Evolutionary conservation across 495 filamentous ascomycete species (phyloP), one percentile per base, ranked within the genome.

Genomic region (Trichoderma asperelloides): DNA sequence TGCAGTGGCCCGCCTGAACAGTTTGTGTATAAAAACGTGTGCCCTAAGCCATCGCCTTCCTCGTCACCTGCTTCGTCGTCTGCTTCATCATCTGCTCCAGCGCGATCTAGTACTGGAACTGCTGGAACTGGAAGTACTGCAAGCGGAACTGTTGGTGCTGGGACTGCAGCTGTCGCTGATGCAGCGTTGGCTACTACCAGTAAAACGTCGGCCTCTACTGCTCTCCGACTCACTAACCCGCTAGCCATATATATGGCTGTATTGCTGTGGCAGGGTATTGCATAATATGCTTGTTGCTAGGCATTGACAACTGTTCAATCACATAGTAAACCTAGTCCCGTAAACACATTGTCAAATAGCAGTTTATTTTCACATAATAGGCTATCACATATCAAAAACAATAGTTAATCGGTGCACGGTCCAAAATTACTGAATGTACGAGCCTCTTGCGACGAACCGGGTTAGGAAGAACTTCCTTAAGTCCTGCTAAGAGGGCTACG

Each of bases 1-100:
- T 62, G 55, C 55, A 30, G 55, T 30, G 28, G 55, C 55, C 23
- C 23, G 23, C 55, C 55, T 30, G 23, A 62, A 13, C 55, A 62
- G 55, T 62, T 25, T 62, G 55, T 62, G 55, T 62, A 62, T 62
- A 30, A 62, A 2, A 62, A 62, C 55, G 55, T 23, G 55, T 62
- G 55, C 13, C 55, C 63, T 40, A 65, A 40, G 18, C 41, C 63
- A 40, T 43, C 41, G 41, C 41, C 41, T 43, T 43, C 41, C 41
- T 43, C 41, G 41, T 43, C 41, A 13, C 11, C 41, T 43, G 41
- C 2, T 43, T 13, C 41, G 41, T 43, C 41, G 16, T 43, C 41
- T 4, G 41, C 41, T 43, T 43, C 41, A 43, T 43, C 41, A 43
- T 43, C 41, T 43, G 41, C 9, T 13, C 41, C 41, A 43, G 41